phyloP scores from a whole-genome alignment of 164 flowering plant genomes.

The Echeveria elegans region DNA sequence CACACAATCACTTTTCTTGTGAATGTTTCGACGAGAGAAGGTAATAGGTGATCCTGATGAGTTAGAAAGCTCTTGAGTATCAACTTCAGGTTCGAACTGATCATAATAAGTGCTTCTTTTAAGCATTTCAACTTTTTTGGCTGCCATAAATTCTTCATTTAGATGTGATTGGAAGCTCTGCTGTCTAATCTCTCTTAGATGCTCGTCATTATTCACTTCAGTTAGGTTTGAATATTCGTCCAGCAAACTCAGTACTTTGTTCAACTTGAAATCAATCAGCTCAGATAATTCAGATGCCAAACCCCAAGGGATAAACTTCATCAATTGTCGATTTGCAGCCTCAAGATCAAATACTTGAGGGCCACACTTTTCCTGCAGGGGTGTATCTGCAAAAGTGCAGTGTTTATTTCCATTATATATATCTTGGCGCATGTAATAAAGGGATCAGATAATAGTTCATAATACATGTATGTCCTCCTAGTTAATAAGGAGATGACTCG shows the following conservation, averaged over 20 bases:
- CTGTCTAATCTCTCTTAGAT: slow-evolving; percentile 16
- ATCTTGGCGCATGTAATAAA: not conserved
- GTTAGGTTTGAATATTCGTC: slow-evolving; percentile 23
- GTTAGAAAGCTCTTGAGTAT: slow-evolving; percentile 25
- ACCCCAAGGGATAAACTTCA: slow-evolving; percentile 53
- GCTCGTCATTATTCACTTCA: slow-evolving; percentile 27
- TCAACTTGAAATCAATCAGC: slow-evolving; percentile 56
- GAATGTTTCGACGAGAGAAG: slow-evolving; percentile 26
- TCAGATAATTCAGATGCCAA: slow-evolving; percentile 63
- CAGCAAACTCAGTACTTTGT: slow-evolving; percentile 29
- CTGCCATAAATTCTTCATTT: slow-evolving; percentile 25
- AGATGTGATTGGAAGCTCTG: slow-evolving; percentile 15
- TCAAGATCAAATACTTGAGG: slow-evolving; percentile 50
- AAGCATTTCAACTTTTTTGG: slow-evolving; percentile 63
- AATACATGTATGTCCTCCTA: too few relatives aligned
- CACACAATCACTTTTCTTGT: slow-evolving; percentile 31
- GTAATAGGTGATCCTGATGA: slow-evolving; percentile 43
- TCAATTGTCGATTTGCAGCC: slow-evolving; percentile 49
- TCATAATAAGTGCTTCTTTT: slow-evolving; percentile 23
- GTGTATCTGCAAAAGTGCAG: slow-evolving; percentile 9
- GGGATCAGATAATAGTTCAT: not conserved
- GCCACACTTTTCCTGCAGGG: slow-evolving; percentile 16
- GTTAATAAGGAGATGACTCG: not conserved
- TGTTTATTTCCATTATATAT: not conserved
- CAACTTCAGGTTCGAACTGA: slow-evolving; percentile 11